Conservation (phyloP, 306 rosid species). For the Prunus kanzakura region DNA sequence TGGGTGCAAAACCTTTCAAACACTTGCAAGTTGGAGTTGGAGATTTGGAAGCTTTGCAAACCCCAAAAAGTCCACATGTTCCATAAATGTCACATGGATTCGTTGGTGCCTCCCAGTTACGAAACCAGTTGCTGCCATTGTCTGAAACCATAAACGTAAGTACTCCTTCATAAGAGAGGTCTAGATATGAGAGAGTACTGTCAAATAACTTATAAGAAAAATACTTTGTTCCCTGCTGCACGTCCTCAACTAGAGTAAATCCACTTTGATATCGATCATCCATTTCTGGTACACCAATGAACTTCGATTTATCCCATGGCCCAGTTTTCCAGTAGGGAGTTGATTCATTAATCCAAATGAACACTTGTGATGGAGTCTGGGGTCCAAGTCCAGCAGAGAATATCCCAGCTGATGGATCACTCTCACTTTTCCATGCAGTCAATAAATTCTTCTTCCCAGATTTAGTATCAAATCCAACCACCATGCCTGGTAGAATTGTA, state of each 20-base stretch:
- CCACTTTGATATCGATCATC: slow-evolving; percentile 24
- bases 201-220: slow-evolving; percentile 6
- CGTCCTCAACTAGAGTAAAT: slow-evolving; percentile 20
- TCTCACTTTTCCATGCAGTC: slow-evolving; percentile 40
- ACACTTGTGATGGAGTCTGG: slow-evolving; percentile 32
- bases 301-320: slow-evolving; percentile 49
- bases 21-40: slow-evolving; percentile 1
- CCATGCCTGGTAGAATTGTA: slow-evolving; percentile 33
- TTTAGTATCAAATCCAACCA: slow-evolving; percentile 29
- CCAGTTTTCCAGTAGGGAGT: slow-evolving; percentile 47
- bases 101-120: not conserved
- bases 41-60: not conserved
- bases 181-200: not conserved
- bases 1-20: slow-evolving; percentile 1
- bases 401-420: slow-evolving; percentile 45
- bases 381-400: slow-evolving; percentile 27
- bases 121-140: not conserved
- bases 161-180: slow-evolving; percentile 29
- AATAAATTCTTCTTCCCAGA: slow-evolving; percentile 26
- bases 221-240: slow-evolving; percentile 21
- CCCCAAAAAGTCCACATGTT: not conserved
- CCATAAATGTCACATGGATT: not conserved
- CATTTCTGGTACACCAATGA: slow-evolving; percentile 39
- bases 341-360: slow-evolving; percentile 34
- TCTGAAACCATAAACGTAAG: not conserved